Evolutionary conservation across 208 protist species (phyloP).

Genomic region (Trypanosoma cruzi): DNA sequence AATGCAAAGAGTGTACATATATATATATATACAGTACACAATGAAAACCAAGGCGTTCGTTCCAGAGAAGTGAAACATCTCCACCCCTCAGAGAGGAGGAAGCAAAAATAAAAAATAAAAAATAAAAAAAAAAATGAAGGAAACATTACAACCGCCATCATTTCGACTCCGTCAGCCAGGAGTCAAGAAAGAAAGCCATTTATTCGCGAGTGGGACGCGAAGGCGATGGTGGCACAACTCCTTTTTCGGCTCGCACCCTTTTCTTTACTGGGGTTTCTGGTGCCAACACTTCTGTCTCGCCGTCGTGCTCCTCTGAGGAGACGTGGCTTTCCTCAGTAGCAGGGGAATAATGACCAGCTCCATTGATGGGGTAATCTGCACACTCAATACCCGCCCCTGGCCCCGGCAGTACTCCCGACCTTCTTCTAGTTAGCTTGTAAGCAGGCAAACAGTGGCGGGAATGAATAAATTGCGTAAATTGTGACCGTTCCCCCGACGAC

Average conservation of each 20-base stretch:
- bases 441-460: slow-evolving; percentile 20
- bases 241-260: slow-evolving; percentile 13
- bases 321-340: background rate
- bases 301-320: slow-evolving; percentile 13
- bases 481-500: background rate
- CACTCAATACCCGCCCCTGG: background rate
- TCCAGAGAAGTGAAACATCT: no score
- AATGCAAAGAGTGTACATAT: background rate
- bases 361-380: background rate
- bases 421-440: slow-evolving; percentile 26
- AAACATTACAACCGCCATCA: no score
- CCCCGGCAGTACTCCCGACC: background rate
- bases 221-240: slow-evolving; percentile 27
- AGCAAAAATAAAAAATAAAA: no score
- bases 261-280: slow-evolving; percentile 29
- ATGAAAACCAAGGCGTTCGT: slow-evolving; percentile 2
- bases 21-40: slow-evolving; percentile 5
- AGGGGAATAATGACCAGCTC: background rate
- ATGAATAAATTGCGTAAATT: background rate
- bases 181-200: background rate
- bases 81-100: no score
- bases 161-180: background rate
- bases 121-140: no score
- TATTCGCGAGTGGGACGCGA: slow-evolving; percentile 15
- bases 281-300: slow-evolving; percentile 29